Evolutionary conservation across 164 flowering plant species (phyloP), one percentile per base, ranked within the genome.

Genomic region (Pachysandra terminalis): DNA sequence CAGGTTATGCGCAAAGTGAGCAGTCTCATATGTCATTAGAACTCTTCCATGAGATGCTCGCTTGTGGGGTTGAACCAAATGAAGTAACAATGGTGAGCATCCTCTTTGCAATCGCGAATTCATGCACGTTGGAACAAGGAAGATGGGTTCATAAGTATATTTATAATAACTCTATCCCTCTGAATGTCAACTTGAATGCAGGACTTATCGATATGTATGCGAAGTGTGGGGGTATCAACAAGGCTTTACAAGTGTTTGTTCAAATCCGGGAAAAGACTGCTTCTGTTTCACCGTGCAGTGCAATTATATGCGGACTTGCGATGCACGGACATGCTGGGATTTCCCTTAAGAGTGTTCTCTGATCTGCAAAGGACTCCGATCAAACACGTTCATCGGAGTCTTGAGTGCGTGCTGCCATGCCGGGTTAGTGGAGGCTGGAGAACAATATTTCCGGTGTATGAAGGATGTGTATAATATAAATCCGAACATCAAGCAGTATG

Each of bases 131-230:
- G 67, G 61, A 74, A 27, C 84, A 84, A 71, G 98, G 90, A 59
- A 79, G 52, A 78, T 73, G 87, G 90, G 82, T 82, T 19, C 96
- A 87, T 74, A 83, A 84, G 40, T 88, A 77, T 72, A 80, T 90
- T 15, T 19, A 9, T 24, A 27, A 68, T 9, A 86, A 79, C 48
- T 79, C 83, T 41, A 88, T 91, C 56, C 81, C 86, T 74, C 68
- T 88, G 19, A 90, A 75, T 66, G 93, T 86, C 79, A 90, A 91
- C 67, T 68, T 93, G 56, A 80, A 77, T 74, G 95, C 98, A 21
- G 96, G 87, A 0, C 74, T 93, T 16, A 85, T 91, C 19, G 98
- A 93, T 77, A 90, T 91, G 96, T 90, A 94, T 73, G 89, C 96
- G 21, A 91, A 94, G 80, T 84, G 96, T 78, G 96, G 96, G 63